phyloP scores from a whole-genome alignment of 208 protist species.

The Trypanosoma rangeli region DNA sequence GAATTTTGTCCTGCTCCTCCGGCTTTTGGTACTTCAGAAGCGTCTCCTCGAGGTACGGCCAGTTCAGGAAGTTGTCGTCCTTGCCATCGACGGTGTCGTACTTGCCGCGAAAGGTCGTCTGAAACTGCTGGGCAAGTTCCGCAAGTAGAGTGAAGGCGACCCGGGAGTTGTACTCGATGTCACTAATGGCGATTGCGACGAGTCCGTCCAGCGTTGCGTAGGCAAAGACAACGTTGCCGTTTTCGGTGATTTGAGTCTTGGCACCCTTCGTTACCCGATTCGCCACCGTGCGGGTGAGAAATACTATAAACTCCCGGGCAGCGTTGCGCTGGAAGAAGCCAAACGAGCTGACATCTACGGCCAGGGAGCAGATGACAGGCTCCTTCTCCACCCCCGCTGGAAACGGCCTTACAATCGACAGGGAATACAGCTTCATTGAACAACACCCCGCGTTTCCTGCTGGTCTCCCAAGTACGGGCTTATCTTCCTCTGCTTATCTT shows the following conservation, averaged over 20 bases:
- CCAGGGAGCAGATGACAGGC: constrained; percentile 72
- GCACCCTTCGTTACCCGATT: constrained; percentile 61
- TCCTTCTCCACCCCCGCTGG: constrained; percentile 56
- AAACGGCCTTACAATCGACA: constrained; percentile 65
- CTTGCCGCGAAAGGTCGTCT: constrained; percentile 85
- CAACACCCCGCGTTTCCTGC: background rate
- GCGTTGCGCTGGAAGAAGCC: constrained; percentile 87
- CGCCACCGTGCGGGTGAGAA: constrained; percentile 82
- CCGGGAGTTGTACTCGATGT: constrained; percentile 85
- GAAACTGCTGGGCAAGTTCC: constrained; percentile 68
- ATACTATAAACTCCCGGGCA: constrained; percentile 84
- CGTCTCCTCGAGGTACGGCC: constrained; percentile 71
- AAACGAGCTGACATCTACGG: constrained; percentile 86
- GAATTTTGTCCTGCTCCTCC: constrained; percentile 88
- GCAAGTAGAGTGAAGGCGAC: constrained; percentile 88
- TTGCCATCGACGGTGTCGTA: constrained; percentile 59
- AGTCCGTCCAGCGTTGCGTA: constrained; percentile 72
- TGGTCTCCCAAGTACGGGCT: background rate
- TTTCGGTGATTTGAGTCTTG: constrained; percentile 83
- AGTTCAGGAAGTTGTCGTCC: constrained; percentile 75
- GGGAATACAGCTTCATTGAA: constrained; percentile 80
- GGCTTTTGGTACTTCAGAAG: constrained; percentile 89
- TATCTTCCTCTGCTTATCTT: background rate
- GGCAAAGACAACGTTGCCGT: constrained; percentile 79
- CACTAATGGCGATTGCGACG: constrained; percentile 75